Evolutionary conservation across 495 filamentous ascomycete genomes (phyloP).

Genomic region (Bacidia rubella): DNA sequence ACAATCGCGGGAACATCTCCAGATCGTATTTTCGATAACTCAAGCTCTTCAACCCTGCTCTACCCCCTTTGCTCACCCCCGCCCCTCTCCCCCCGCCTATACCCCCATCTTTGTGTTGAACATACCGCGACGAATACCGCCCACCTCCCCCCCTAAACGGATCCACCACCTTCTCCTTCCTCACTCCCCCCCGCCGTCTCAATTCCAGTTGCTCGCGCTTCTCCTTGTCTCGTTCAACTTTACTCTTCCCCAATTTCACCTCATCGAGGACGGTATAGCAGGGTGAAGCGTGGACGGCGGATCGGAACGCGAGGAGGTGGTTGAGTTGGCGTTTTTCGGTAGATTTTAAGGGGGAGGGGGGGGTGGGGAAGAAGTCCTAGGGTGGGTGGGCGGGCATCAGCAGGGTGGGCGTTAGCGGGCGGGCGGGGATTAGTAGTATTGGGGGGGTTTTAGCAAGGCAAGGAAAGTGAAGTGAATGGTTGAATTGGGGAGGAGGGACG

Average conservation of each 20-base stretch:
- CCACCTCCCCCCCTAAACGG: neutral
- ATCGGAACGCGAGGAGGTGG: conserved; percentile 34
- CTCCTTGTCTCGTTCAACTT: too few relatives aligned
- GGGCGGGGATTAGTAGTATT: neutral
- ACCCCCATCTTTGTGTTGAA: neutral
- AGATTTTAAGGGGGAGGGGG: conserved; percentile 19
- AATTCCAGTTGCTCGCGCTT: too few relatives aligned
- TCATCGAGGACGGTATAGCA: conserved; percentile 44
- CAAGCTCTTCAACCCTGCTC: conserved; percentile 26
- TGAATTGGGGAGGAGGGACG: too few relatives aligned
- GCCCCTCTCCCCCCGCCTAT: neutral
- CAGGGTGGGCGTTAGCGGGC: neutral
- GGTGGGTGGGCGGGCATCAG: too few relatives aligned
- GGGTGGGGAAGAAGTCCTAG: conserved; percentile 16
- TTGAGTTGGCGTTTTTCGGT: conserved; percentile 26
- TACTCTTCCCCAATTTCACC: neutral
- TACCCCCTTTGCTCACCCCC: conserved; percentile 31
- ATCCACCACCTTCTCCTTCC: neutral
- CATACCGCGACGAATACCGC: neutral
- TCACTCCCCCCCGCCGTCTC: neutral
- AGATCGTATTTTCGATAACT: conserved; percentile 35
- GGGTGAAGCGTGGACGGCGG: conserved; percentile 41
- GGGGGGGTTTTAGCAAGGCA: too few relatives aligned
- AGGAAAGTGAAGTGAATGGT: too few relatives aligned
- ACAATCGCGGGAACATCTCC: conserved; percentile 8